Conservation (phyloP, 257 asterid species). For the Nicotiana undulata region DNA sequence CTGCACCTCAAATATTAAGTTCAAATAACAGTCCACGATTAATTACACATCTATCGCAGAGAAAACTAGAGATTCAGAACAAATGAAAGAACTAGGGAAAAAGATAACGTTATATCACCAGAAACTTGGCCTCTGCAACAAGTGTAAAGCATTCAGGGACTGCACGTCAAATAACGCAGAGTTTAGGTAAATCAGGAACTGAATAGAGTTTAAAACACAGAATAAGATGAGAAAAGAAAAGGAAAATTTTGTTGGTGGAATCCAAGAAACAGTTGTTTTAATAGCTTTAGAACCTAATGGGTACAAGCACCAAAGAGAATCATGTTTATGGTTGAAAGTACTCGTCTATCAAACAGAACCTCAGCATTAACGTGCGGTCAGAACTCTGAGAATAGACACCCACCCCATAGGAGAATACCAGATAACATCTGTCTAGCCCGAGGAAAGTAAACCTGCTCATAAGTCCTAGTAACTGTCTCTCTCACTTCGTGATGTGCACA, state of each 20-base stretch:
- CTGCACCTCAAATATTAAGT: conserved; percentile 30
- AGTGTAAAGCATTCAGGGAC: conserved; percentile 68
- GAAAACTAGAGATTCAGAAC: neutral
- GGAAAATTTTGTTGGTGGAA: neutral
- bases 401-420: neutral
- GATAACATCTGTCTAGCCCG: neutral
- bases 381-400: neutral
- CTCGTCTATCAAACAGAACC: neutral
- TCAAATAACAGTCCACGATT: neutral
- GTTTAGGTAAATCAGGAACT: conserved; percentile 7
- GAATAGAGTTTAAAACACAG: neutral
- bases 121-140: conserved; percentile 82
- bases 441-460: neutral
- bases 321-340: neutral
- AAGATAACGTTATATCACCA: conserved; percentile 37
- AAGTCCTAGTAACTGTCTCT: neutral
- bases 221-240: neutral
- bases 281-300: neutral
- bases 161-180: conserved; percentile 30
- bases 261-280: neutral
- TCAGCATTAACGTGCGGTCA: neutral
- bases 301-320: neutral
- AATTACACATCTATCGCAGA: neutral
- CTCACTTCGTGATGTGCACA: neutral
- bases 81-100: neutral